A percentile compares a stretch with the other conserved stretches of the same genome.
phyloP scores from a whole-genome alignment of 805 yeast species.

The Pichia pseudocactophila region DNA sequence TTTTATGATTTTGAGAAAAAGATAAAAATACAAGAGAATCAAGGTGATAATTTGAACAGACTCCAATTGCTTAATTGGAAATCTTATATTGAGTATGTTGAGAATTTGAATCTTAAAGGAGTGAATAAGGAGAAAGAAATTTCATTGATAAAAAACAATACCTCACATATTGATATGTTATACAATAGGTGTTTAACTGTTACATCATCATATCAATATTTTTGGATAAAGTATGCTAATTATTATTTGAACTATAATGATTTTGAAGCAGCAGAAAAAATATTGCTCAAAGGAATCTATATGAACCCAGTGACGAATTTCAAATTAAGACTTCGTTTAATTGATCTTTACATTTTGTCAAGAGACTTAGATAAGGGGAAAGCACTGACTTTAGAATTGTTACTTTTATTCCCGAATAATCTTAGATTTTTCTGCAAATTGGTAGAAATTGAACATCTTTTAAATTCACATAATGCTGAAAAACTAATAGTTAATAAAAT shows the following conservation, averaged over 20 bases:
- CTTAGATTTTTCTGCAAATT: constrained; percentile 34
- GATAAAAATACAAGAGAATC: constrained; percentile 30
- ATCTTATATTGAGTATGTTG: constrained; percentile 46
- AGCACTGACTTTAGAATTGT: constrained; percentile 20
- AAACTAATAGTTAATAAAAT: constrained; percentile 5
- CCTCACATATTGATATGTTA: constrained; percentile 23
- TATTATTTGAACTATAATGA: constrained; percentile 28
- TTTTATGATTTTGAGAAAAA: constrained; percentile 41
- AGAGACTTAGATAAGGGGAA: constrained; percentile 33
- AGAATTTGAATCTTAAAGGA: constrained; percentile 24
- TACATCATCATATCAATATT: constrained; percentile 34
- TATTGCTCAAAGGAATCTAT: constrained; percentile 31
- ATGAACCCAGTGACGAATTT: constrained; percentile 22
- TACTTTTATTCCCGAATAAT: constrained; percentile 26
- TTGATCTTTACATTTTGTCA: constrained; percentile 35
- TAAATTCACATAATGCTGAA: constrained; percentile 18
- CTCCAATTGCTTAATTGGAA: constrained; percentile 51
- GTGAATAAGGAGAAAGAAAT: constrained; percentile 17
- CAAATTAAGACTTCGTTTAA: constrained; percentile 31
- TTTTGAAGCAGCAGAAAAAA: constrained; percentile 30
- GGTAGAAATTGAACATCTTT: constrained; percentile 30
- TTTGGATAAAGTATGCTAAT: constrained; percentile 45
- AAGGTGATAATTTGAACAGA: constrained; percentile 26
- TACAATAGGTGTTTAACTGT: constrained; percentile 43
- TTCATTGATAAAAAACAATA: constrained; percentile 15